Base-by-base conservation (phyloP, 2,329 filamentous ascomycete species). In the Sordariomycetes sp. region DNA sequence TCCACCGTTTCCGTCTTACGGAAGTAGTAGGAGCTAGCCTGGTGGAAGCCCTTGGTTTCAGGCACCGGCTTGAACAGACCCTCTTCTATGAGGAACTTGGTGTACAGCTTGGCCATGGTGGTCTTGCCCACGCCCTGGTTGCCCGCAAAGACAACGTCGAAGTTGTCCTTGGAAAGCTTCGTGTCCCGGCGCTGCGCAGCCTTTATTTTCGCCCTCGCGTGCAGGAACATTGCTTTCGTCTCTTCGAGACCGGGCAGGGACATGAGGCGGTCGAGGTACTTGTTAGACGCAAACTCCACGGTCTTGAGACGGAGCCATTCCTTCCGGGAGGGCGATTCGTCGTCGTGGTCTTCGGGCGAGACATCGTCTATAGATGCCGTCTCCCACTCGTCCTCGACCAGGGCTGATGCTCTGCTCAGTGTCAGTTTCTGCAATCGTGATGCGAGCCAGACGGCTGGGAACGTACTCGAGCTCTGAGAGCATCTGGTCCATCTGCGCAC, bases 171-270 rank as follows among this genome's bases (percentile, higher is more conserved):
- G 31, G 69, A 59, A 2, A 66, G 51, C 3, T 57, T 54, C 41
- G 49, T 51, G 24, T 81, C 77, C 1, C 72, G 60, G 1, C 70
- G 47, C 1, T 58, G 48, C 0, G 63, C 64, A 10, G 61, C 54
- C 44, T 78, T 79, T 43, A 80, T 71, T 2, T 48, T 46, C 3
- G 50, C 49, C 28, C 49, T 51, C 25, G 47, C 40, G 25, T 49
- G 41, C 8, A 82, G 51, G 32, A 82, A 68, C 34, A 75, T 57
- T 18, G 58, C 43, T 45, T 83, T 83, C 24, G 79, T 69, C 5
- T 68, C 55, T 44, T 82, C 76, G 0, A 82, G 57, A 3, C 79
- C 78, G 30, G 73, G 68, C 64, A 82, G 70, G 2, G 57, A 54
- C 70, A 82, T 80, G 18, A 83, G 47, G 0, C 58, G 43, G 43